Evolutionary conservation across 306 rosid species (phyloP), one percentile per base, ranked within the genome.

Genomic region (Citrullus mucosospermus): DNA sequence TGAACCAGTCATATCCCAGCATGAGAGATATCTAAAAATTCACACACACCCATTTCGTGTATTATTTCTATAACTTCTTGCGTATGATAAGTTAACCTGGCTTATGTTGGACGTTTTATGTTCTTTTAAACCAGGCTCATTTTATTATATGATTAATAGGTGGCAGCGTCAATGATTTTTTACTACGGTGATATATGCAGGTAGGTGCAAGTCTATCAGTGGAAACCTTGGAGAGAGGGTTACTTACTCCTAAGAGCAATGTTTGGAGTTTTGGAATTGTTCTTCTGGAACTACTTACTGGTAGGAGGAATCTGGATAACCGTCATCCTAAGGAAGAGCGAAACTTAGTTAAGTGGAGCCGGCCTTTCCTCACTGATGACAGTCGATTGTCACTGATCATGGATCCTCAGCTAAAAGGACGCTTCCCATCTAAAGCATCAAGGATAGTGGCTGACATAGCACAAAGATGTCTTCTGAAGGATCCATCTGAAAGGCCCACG

Each of bases 221-320:
- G 83, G 99, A 96, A 89, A 96, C 99, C 38, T 73, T 96, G 75
- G 99, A 96, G 85, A 93, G 86, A 86, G 94, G 99, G 83, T 77
- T 91, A 92, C 93, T 96, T 54, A 96, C 99, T 25, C 99, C 99
- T 4, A 96, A 96, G 85, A 96, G 99, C 88, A 96, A 96, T 3
- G 99, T 92, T 16, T 96, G 98, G 98, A 88, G 99, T 82, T 96
- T 96, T 0, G 99, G 99, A 9, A 84, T 91, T 53, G 86, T 96
- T 75, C 99, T 96, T 87, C 88, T 96, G 48, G 99, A 96, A 78
- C 81, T 96, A 68, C 99, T 96, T 9, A 96, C 99, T 0, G 99
- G 98, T 69, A 86, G 99, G 81, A 90, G 89, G 88, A 92, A 92
- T 89, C 93, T 91, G 0, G 97, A 92, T 60, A 84, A 93, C 78